Evolutionary conservation across 148 eudicot genomes (phyloP).

Genomic region (Silene latifolia): DNA sequence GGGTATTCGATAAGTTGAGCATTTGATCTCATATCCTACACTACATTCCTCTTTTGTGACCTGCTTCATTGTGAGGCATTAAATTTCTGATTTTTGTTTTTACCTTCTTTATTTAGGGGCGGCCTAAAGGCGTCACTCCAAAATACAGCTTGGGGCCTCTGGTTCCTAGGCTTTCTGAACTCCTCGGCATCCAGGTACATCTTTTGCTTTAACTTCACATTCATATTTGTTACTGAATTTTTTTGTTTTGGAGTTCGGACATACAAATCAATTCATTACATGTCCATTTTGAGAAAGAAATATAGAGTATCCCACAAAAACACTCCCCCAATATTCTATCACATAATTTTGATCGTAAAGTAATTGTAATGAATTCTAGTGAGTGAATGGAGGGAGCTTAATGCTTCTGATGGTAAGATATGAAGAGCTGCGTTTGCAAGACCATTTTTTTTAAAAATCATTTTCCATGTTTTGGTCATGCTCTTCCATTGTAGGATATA

Average conservation of each 20-base stretch:
- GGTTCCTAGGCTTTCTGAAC: conserved; percentile 83
- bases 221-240: too few species aligned
- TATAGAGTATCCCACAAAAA: too few species aligned
- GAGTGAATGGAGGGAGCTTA: not conserved
- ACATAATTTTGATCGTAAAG: too few species aligned
- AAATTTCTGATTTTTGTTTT: not conserved
- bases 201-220: not conserved
- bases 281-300: too few species aligned
- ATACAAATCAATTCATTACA: not conserved
- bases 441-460: not conserved
- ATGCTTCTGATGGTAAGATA: not conserved
- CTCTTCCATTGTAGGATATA: not conserved
- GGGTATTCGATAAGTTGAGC: too few species aligned
- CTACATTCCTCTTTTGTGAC: too few species aligned
- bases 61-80: conserved; percentile 6
- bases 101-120: conserved; percentile 51
- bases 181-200: conserved; percentile 77
- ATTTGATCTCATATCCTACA: too few species aligned
- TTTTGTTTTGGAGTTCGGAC: too few species aligned
- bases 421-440: not conserved
- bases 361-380: too few species aligned
- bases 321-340: too few species aligned
- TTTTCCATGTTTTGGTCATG: not conserved
- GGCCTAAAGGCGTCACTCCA: conserved; percentile 93
- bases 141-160: conserved; percentile 92